These are phyloP conservation scores for Phalaenopsis equestris DNA, from an alignment of 106 monocot species.

Conservation along the genomic window DNA sequence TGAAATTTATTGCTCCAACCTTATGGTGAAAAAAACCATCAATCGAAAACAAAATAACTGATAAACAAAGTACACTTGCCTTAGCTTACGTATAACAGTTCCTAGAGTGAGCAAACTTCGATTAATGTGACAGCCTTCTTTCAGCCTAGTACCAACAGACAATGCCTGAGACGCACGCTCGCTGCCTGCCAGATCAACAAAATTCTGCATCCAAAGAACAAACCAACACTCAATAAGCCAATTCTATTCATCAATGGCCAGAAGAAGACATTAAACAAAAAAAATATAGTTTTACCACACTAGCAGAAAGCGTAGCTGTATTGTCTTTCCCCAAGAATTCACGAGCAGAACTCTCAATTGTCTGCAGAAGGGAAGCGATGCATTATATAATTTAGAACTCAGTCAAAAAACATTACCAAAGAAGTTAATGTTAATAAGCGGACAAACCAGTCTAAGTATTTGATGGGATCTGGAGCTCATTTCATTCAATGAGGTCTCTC, in stretches of 20 bases:
- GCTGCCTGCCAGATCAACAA: constrained; percentile 98
- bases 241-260: background rate
- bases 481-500: constrained; percentile 95
- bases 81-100: constrained; percentile 96
- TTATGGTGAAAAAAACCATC: background rate
- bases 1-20: background rate
- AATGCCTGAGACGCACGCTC: constrained; percentile 92
- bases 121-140: constrained; percentile 98
- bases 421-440: constrained; percentile 4
- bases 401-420: background rate
- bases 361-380: constrained; percentile 33
- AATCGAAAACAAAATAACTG: background rate
- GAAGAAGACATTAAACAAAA: background rate
- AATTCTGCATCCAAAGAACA: constrained; percentile 51
- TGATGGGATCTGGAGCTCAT: constrained; percentile 98
- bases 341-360: constrained; percentile 91
- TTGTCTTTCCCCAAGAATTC: constrained; percentile 78
- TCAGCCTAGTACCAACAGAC: constrained; percentile 77
- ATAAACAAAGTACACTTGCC: constrained; percentile 29
- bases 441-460: constrained; percentile 81
- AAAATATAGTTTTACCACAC: constrained; percentile 55
- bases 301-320: constrained; percentile 64
- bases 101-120: constrained; percentile 88
- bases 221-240: background rate
- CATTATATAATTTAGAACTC: background rate